Evolutionary conservation across 345 rosid genomes (phyloP).

Genomic region (Litchi chinensis): DNA sequence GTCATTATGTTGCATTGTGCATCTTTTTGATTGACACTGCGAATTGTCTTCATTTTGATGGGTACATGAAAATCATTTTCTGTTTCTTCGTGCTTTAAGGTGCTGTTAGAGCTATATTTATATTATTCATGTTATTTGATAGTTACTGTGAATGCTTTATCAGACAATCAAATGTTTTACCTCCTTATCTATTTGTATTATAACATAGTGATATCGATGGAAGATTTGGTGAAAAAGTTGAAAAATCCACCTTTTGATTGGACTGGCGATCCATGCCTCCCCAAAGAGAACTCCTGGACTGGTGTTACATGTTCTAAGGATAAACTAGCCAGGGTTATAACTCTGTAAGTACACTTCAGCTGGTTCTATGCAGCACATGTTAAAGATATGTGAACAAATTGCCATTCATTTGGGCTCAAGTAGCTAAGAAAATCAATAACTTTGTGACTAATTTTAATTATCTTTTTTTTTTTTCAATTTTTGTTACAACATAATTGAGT

Average conservation of each 20-base stretch:
- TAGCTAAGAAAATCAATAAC: not conserved
- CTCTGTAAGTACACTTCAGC: conserved; percentile 57
- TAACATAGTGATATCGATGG: conserved; percentile 58
- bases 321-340: conserved; percentile 48
- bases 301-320: conserved; percentile 75
- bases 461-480: too few species aligned
- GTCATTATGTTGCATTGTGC: too few species aligned
- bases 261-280: conserved; percentile 93
- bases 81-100: too few species aligned
- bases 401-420: not conserved
- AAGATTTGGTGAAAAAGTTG: conserved; percentile 53
- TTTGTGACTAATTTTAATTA: not conserved
- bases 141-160: too few species aligned
- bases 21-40: too few species aligned
- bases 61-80: too few species aligned
- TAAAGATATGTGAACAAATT: not conserved
- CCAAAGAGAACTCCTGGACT: conserved; percentile 78
- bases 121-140: too few species aligned
- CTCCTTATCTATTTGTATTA: not conserved
- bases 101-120: too few species aligned
- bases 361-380: not conserved
- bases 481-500: not conserved
- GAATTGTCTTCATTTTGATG: too few species aligned
- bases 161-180: not conserved
- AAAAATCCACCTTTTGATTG: conserved; percentile 74